A percentile compares a stretch with the other conserved stretches of the same genome.
Evolutionary conservation across 352 stramenopile genomes (phyloP).

Genomic region (Blastocystis sp.): DNA sequence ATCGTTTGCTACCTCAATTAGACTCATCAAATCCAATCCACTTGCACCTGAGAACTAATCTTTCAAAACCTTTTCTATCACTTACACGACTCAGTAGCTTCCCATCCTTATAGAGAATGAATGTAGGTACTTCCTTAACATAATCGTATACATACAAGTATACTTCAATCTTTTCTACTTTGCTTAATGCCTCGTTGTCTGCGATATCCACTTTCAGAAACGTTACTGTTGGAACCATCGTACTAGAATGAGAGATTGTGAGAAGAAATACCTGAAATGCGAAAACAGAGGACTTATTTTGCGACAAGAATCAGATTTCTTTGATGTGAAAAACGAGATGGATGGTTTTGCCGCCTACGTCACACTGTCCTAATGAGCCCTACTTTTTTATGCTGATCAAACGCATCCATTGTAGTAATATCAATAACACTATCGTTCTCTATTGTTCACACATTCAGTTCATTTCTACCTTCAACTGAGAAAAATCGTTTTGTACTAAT

Average conservation of each 20-base stretch:
- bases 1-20: slow-evolving; percentile 19
- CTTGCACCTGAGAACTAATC: neutral
- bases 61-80: neutral
- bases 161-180: neutral
- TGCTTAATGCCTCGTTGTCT: neutral
- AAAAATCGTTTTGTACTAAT: neutral
- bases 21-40: neutral
- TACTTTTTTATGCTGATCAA: neutral
- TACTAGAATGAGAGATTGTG: neutral
- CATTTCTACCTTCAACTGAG: neutral
- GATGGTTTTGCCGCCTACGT: neutral
- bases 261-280: neutral
- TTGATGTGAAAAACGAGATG: neutral
- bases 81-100: neutral
- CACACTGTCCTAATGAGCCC: neutral
- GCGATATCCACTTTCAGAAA: neutral
- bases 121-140: neutral
- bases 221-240: neutral
- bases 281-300: slow-evolving; percentile 23
- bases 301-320: neutral
- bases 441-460: neutral
- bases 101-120: slow-evolving; percentile 1
- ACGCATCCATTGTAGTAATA: neutral
- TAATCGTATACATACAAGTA: neutral
- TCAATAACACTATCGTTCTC: neutral